Percentiles rank a stretch among this genome's conserved stretches.
Conservation (phyloP, 2,329 filamentous ascomycete genomes). For the Diatrype stigma region DNA sequence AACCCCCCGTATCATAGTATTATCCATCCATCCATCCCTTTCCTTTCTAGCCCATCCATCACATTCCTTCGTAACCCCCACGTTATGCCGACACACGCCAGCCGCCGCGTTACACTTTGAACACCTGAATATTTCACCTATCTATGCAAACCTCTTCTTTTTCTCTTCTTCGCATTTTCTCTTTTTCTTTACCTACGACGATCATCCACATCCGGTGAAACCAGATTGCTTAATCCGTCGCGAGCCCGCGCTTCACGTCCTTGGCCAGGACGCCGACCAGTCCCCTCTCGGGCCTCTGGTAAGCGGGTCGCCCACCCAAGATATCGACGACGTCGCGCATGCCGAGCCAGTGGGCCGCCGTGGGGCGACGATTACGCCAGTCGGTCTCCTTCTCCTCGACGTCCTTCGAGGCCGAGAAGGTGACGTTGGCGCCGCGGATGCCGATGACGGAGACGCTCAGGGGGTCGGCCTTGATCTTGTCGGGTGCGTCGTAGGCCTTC, state of each 20-base stretch:
- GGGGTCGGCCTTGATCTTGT: slow-evolving; percentile 69
- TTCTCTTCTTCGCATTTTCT: too few species aligned
- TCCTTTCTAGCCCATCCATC: too few species aligned
- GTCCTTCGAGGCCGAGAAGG: slow-evolving; percentile 77
- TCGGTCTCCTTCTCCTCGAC: slow-evolving; percentile 85
- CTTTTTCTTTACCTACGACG: too few species aligned
- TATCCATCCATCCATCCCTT: too few species aligned
- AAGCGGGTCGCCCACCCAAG: slow-evolving; percentile 66
- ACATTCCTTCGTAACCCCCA: too few species aligned
- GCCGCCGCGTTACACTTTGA: too few species aligned
- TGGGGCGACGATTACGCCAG: slow-evolving; percentile 85
- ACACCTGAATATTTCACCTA: too few species aligned
- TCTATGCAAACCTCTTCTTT: too few species aligned
- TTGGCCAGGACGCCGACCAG: slow-evolving; percentile 53
- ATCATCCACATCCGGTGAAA: too few species aligned
- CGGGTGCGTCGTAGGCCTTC: slow-evolving; percentile 48
- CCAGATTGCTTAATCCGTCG: slow-evolving; percentile 2
- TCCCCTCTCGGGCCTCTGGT: slow-evolving; percentile 44
- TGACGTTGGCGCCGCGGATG: slow-evolving; percentile 82
- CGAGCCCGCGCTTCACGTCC: slow-evolving; percentile 55
- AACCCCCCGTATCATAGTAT: too few species aligned
- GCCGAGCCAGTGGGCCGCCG: slow-evolving; percentile 77
- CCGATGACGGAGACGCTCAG: slow-evolving; percentile 80
- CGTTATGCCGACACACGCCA: too few species aligned
- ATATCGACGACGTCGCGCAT: slow-evolving; percentile 81